Conservation (phyloP, 495 filamentous ascomycete species). For the Daldinia grandis region DNA sequence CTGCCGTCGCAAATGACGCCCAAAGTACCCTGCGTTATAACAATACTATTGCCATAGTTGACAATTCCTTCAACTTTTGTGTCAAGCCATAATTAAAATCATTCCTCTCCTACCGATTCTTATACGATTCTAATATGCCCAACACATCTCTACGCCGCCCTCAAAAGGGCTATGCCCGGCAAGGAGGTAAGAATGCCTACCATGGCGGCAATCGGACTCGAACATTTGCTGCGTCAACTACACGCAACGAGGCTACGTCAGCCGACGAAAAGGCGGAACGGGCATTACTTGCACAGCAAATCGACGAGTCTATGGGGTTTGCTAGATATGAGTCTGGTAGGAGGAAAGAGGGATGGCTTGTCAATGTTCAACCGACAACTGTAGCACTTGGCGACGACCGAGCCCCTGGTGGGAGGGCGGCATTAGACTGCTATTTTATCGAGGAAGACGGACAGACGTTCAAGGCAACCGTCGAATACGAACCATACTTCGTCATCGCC, state of each 20-base stretch:
- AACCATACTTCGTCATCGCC: constrained; percentile 95
- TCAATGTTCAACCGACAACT: constrained; percentile 90
- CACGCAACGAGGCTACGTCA: constrained; percentile 81
- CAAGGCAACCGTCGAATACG: constrained; percentile 95
- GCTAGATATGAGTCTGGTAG: constrained; percentile 88
- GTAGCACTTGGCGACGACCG: constrained; percentile 78
- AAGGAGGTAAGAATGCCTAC: constrained; percentile 63
- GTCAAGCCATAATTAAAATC: constrained; percentile 5
- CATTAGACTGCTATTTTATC: constrained; percentile 96
- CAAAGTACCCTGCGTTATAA: neutral
- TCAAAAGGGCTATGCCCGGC: constrained; percentile 61
- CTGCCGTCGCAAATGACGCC: constrained; percentile 27
- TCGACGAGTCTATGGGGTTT: constrained; percentile 96
- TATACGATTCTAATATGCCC: constrained; percentile 48
- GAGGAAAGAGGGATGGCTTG: constrained; percentile 88
- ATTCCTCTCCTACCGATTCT: constrained; percentile 7
- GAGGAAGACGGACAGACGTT: constrained; percentile 92
- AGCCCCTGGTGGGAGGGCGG: constrained; percentile 78
- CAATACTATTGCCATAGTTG: constrained; percentile 11
- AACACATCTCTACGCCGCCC: constrained; percentile 59
- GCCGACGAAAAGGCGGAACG: constrained; percentile 87
- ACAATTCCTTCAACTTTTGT: constrained; percentile 7
- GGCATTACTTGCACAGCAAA: constrained; percentile 81
- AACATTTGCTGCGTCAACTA: constrained; percentile 83
- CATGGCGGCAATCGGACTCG: constrained; percentile 58